Evolutionary conservation across 345 rosid genomes (phyloP).

Genomic region (Lagerstroemia speciosa): DNA sequence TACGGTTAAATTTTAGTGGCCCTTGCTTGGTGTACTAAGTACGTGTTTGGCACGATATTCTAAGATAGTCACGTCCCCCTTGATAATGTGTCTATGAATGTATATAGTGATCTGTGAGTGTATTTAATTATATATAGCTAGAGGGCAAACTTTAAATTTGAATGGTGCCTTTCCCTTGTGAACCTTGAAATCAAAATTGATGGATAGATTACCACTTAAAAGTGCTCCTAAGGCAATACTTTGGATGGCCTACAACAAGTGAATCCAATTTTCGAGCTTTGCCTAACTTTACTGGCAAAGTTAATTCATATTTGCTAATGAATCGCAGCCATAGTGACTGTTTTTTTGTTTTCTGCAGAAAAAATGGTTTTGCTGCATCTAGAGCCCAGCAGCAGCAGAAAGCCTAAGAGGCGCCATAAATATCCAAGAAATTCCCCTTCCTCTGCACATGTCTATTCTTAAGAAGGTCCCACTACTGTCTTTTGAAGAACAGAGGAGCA

Average conservation of each 20-base stretch:
- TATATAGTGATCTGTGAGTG: not conserved
- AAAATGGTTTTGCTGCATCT: conserved; percentile 92
- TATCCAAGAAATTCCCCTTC: conserved; percentile 18
- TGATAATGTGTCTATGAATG: not conserved
- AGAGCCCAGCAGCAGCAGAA: conserved; percentile 44
- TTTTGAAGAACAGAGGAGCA: not conserved
- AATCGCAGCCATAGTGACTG: not conserved
- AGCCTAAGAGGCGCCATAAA: conserved; percentile 31
- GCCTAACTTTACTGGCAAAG: too few species aligned
- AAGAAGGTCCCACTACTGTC: conserved; percentile 31
- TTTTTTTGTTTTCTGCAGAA: conserved; percentile 37
- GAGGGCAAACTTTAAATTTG: too few species aligned
- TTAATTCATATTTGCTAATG: not conserved
- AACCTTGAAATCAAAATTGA: too few species aligned
- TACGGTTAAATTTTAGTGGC: not conserved
- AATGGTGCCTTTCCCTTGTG: too few species aligned
- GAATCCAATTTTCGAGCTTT: not conserved
- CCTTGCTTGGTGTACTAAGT: not conserved
- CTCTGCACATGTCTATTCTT: conserved; percentile 23
- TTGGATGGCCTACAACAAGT: not conserved
- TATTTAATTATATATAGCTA: too few species aligned
- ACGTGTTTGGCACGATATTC: not conserved
- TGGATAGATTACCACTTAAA: not conserved
- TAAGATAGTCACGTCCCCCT: not conserved
- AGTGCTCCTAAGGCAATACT: not conserved